Percentiles rank a stretch among this genome's conserved stretches.
These are phyloP conservation scores for Pleurotus tuoliensis DNA, from an alignment of 768 basidiomycete species.

Conservation along the genomic window DNA sequence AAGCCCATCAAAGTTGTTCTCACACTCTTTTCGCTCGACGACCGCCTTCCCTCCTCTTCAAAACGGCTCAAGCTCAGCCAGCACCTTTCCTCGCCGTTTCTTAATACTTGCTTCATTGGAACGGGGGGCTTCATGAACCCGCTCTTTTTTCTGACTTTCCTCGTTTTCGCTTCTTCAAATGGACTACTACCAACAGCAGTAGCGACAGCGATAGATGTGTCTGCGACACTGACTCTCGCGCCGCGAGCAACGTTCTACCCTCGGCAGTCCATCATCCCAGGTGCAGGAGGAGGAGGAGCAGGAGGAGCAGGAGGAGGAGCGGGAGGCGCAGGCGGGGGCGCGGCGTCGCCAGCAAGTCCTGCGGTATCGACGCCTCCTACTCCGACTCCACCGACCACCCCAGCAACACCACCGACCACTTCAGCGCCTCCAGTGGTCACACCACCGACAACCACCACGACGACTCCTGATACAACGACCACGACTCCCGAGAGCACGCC, in stretches of 20 bases:
- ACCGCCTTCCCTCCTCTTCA: neutral
- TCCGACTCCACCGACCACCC: slow-evolving; percentile 12
- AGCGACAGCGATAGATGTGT: neutral
- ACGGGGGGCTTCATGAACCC: neutral
- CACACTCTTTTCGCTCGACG: neutral
- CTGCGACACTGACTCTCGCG: neutral
- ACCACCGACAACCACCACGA: slow-evolving; percentile 10
- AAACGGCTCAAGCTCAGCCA: neutral
- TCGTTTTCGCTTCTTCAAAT: neutral
- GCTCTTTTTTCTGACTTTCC: neutral
- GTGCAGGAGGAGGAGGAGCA: too few relatives aligned
- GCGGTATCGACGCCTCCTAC: slow-evolving; percentile 11
- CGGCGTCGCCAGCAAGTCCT: neutral
- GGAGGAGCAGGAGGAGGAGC: too few relatives aligned
- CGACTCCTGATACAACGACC: slow-evolving; percentile 13
- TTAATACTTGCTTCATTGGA: neutral
- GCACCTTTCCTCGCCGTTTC: neutral
- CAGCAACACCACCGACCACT: slow-evolving; percentile 14
- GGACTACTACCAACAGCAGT: neutral
- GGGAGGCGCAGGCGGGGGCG: too few relatives aligned
- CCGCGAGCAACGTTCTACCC: neutral
- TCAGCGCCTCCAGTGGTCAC: slow-evolving; percentile 6
- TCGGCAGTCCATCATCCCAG: neutral
- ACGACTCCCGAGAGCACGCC: slow-evolving; percentile 7
- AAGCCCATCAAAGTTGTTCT: neutral